Evolutionary conservation across 805 yeast genomes (phyloP).

Genomic region (Wickerhamiella hasegawae): DNA sequence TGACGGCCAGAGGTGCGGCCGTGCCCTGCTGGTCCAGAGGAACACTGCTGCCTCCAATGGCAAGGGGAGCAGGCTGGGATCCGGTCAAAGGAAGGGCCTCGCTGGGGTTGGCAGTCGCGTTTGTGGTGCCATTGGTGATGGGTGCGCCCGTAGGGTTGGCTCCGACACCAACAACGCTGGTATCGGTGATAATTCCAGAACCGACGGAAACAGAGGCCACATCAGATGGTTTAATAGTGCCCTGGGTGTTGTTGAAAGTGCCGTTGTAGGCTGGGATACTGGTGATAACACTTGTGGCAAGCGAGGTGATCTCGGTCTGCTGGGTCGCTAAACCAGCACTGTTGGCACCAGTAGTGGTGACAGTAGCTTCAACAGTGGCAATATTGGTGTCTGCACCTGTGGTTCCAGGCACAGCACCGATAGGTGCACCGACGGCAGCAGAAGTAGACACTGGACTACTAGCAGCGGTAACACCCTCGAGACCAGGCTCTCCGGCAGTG

Average conservation of each 20-base stretch:
- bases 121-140: too few species aligned
- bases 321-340: slow-evolving; percentile 2
- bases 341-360: neutral
- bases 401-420: slow-evolving; percentile 3
- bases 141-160: too few species aligned
- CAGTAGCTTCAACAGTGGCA: neutral
- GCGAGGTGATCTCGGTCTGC: too few species aligned
- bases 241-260: neutral
- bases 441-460: slow-evolving; percentile 4
- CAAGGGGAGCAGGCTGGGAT: neutral
- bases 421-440: slow-evolving; percentile 2
- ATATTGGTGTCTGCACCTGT: slow-evolving; percentile 1
- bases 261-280: too few species aligned
- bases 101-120: too few species aligned
- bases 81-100: too few species aligned
- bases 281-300: too few species aligned
- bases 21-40: too few species aligned
- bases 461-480: slow-evolving; percentile 5
- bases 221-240: neutral
- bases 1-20: too few species aligned
- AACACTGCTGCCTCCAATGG: neutral
- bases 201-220: neutral
- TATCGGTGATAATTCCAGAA: too few species aligned
- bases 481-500: neutral
- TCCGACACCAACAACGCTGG: too few species aligned